These are phyloP conservation scores for Tephrocybe sp. DNA, from an alignment of 768 basidiomycete species.

Conservation along the genomic window DNA sequence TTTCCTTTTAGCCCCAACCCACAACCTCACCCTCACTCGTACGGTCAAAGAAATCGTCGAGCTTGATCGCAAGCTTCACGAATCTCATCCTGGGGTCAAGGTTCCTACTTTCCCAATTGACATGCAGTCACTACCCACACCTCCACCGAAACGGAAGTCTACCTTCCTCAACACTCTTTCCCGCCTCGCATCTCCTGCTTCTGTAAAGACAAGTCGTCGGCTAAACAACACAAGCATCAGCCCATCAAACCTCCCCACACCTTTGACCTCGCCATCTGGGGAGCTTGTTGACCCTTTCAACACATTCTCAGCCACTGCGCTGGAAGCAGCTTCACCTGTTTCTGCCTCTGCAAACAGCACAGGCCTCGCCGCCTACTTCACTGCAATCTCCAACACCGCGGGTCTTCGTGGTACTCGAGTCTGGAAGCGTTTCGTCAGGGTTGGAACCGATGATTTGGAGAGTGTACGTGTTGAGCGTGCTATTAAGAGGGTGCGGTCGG, in stretches of 20 bases:
- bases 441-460: slow-evolving; percentile 85
- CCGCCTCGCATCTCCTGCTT: slow-evolving; percentile 73
- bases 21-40: slow-evolving; percentile 85
- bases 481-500: slow-evolving; percentile 84
- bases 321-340: slow-evolving; percentile 24
- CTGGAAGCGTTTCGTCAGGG: slow-evolving; percentile 86
- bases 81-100: slow-evolving; percentile 53
- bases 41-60: slow-evolving; percentile 76
- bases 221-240: slow-evolving; percentile 31
- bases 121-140: slow-evolving; percentile 45
- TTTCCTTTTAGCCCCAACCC: slow-evolving; percentile 68
- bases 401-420: slow-evolving; percentile 60
- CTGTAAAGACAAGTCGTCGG: slow-evolving; percentile 47
- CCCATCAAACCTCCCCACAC: slow-evolving; percentile 41
- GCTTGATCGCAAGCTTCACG: slow-evolving; percentile 78
- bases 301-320: slow-evolving; percentile 33
- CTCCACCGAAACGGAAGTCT: slow-evolving; percentile 73
- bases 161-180: slow-evolving; percentile 86
- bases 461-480: slow-evolving; percentile 85
- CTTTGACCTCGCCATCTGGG: slow-evolving; percentile 49
- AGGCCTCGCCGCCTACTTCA: slow-evolving; percentile 77
- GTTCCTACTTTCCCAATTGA: slow-evolving; percentile 67
- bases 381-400: slow-evolving; percentile 69
- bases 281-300: slow-evolving; percentile 67
- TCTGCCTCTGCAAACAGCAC: slow-evolving; percentile 55